A percentile compares a stretch with the other conserved stretches of the same genome.
Evolutionary conservation across 768 basidiomycete genomes (phyloP).

Genomic region (Wakefieldia striispora): DNA sequence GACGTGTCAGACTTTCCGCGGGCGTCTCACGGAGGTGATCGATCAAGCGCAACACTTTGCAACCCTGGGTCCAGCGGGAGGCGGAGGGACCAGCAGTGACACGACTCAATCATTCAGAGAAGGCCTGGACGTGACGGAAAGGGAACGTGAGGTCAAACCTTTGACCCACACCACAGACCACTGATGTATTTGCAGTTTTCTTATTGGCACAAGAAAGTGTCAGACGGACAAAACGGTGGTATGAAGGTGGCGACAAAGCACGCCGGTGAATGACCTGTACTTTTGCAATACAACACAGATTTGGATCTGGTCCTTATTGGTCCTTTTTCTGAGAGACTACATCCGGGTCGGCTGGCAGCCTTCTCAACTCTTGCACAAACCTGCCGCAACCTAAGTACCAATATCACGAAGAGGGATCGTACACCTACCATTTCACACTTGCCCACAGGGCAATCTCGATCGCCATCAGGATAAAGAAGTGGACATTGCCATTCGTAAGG

Average conservation of each 20-base stretch:
- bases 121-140: conserved; percentile 89
- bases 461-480: conserved; percentile 62
- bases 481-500: conserved; percentile 61
- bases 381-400: conserved; percentile 35
- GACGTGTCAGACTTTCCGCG: conserved; percentile 62
- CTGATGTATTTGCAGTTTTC: conserved; percentile 59
- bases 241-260: conserved; percentile 65
- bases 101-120: conserved; percentile 78
- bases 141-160: conserved; percentile 66
- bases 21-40: conserved; percentile 72
- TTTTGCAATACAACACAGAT: neutral
- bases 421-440: conserved; percentile 73
- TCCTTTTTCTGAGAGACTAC: conserved; percentile 23
- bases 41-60: conserved; percentile 92
- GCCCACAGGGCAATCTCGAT: conserved; percentile 73
- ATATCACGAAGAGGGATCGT: neutral
- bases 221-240: conserved; percentile 77
- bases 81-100: conserved; percentile 52
- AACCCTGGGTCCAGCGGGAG: conserved; percentile 57
- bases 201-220: conserved; percentile 80
- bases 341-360: conserved; percentile 23
- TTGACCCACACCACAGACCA: neutral
- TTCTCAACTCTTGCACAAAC: conserved; percentile 65
- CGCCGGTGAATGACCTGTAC: conserved; percentile 37
- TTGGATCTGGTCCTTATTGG: conserved; percentile 12